Evolutionary conservation across 2,329 filamentous ascomycete genomes (phyloP).

Genomic region (Phaeosphaeria sp.): DNA sequence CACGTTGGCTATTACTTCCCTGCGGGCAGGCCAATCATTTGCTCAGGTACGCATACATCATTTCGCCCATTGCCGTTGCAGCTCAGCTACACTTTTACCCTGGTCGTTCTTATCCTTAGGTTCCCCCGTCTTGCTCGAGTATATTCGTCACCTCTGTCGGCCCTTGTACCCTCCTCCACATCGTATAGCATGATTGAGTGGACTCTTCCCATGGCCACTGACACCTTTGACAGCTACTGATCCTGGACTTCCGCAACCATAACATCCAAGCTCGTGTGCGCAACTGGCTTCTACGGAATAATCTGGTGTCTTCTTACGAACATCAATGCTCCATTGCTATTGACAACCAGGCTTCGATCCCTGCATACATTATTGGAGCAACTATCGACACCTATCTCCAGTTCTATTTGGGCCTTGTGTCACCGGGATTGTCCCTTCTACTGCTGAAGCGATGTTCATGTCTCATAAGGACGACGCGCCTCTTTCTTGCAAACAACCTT

Average conservation of each 20-base stretch:
- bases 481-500: constrained; percentile 42
- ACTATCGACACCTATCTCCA: constrained; percentile 28
- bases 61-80: constrained; percentile 29
- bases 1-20: constrained; percentile 33
- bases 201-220: constrained; percentile 28
- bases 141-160: constrained; percentile 11
- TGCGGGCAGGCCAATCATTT: constrained; percentile 30
- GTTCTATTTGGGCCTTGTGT: constrained; percentile 17
- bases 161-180: constrained; percentile 7
- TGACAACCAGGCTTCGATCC: constrained; percentile 36
- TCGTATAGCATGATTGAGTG: constrained; percentile 19
- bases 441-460: constrained; percentile 40
- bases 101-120: constrained; percentile 11
- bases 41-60: constrained; percentile 44
- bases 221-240: constrained; percentile 28
- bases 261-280: constrained; percentile 31
- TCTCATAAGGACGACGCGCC: constrained; percentile 44
- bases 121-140: constrained; percentile 12
- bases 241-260: constrained; percentile 15
- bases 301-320: constrained; percentile 17
- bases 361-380: constrained; percentile 28
- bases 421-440: constrained; percentile 11
- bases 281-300: constrained; percentile 32
- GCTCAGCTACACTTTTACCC: constrained; percentile 25
- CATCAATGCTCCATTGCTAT: constrained; percentile 33